A percentile compares a stretch with the other conserved stretches of the same genome.
Evolutionary conservation across 345 rosid species (phyloP).

Genomic region (Aurinia saxatilis): DNA sequence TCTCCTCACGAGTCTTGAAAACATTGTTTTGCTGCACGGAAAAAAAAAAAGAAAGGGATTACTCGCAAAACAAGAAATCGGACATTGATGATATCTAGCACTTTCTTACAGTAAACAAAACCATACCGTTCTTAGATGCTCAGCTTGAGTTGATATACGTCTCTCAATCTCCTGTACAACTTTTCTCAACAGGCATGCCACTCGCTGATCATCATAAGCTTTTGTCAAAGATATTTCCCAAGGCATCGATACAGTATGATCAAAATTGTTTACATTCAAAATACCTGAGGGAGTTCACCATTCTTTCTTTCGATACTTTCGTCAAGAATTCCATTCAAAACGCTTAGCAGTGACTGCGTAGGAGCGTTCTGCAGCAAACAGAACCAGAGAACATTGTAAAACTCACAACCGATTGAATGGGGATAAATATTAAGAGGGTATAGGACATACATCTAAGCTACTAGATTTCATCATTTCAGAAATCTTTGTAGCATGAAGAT

Average conservation of each 20-base stretch:
- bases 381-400: constrained; percentile 15
- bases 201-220: constrained; percentile 54
- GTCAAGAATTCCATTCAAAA: constrained; percentile 81
- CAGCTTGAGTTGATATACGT: constrained; percentile 96
- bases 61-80: background rate
- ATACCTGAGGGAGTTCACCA: constrained; percentile 84
- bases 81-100: background rate
- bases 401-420: background rate
- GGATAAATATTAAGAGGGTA: background rate
- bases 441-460: constrained; percentile 58
- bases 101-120: background rate
- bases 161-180: constrained; percentile 94
- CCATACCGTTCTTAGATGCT: constrained; percentile 78
- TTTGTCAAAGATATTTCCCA: constrained; percentile 5
- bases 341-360: constrained; percentile 82
- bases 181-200: constrained; percentile 69
- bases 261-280: constrained; percentile 1
- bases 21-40: constrained; percentile 86
- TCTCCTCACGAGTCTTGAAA: constrained; percentile 84
- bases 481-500: constrained; percentile 73
- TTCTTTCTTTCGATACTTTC: constrained; percentile 81
- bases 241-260: background rate
- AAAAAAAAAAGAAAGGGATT: constrained; percentile 6
- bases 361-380: constrained; percentile 72
- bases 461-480: constrained; percentile 85